phyloP scores from a whole-genome alignment of 2,329 filamentous ascomycete species.

The Ophiostoma sp. region DNA sequence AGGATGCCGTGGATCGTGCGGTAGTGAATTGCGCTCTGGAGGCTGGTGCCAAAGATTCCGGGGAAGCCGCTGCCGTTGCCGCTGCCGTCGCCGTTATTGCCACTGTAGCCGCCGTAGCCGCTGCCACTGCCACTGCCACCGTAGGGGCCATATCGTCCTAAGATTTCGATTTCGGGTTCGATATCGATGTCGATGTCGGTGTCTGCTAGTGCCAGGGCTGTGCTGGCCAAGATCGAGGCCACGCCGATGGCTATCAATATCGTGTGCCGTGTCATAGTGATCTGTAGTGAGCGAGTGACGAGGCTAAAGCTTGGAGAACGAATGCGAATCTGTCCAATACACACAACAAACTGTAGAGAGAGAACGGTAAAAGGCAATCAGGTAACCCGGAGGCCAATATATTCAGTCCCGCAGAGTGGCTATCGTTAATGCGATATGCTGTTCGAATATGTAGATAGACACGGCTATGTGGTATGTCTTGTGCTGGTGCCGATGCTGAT shows the following conservation, averaged over 20 bases:
- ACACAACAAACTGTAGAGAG: too few species aligned
- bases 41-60: slow-evolving; percentile 31
- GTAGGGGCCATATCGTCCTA: slow-evolving; percentile 14
- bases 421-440: neutral
- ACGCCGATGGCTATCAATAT: neutral
- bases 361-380: neutral
- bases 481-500: too few species aligned
- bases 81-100: neutral
- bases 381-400: too few species aligned
- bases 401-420: neutral
- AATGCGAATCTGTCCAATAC: too few species aligned
- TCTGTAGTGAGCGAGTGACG: neutral
- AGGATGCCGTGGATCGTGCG: slow-evolving; percentile 40
- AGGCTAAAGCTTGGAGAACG: too few species aligned
- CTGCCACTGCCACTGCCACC: slow-evolving; percentile 13
- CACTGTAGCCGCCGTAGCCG: neutral
- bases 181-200: neutral
- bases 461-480: neutral
- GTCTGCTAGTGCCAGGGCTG: neutral
- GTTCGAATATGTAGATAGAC: neutral
- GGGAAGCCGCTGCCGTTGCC: slow-evolving; percentile 20
- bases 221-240: neutral
- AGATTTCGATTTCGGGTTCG: neutral
- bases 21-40: slow-evolving; percentile 30
- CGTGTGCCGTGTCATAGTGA: neutral